These are phyloP conservation scores for Bretschneidera sinensis DNA, from an alignment of 345 rosid genomes.

Conservation along the genomic window DNA sequence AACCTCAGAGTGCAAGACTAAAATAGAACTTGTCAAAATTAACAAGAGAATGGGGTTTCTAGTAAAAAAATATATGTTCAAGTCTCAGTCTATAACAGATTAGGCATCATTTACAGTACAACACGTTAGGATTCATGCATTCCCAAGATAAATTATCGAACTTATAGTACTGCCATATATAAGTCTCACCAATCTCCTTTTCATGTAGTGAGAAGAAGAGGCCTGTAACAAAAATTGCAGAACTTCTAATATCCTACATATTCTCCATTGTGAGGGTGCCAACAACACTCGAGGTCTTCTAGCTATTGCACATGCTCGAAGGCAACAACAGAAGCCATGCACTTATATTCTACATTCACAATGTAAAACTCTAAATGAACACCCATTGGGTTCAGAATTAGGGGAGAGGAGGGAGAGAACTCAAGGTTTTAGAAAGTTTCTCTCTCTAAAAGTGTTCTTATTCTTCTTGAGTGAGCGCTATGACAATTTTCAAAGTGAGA, in stretches of 20 bases:
- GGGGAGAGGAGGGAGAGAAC: no score
- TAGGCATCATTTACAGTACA: no score
- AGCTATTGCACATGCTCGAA: slow-evolving; percentile 51
- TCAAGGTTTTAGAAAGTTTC: no score
- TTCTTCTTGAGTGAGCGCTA: no score
- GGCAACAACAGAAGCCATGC: slow-evolving; percentile 51
- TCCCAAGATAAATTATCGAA: background rate
- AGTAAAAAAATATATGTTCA: background rate
- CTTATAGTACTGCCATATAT: no score
- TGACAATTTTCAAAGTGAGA: no score
- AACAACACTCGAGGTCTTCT: slow-evolving; percentile 64
- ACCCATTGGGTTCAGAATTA: no score
- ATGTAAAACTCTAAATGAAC: background rate
- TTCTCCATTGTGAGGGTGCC: slow-evolving; percentile 67
- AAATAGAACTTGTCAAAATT: background rate
- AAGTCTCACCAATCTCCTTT: no score
- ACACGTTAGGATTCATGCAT: background rate
- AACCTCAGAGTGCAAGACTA: no score
- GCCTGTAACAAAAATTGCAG: background rate
- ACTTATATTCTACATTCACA: slow-evolving; percentile 47
- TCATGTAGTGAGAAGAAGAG: no score
- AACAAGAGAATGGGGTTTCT: background rate
- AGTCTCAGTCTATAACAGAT: background rate
- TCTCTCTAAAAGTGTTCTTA: no score
- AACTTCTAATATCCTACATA: slow-evolving; percentile 8